phyloP scores from a whole-genome alignment of 2,329 filamentous ascomycete species.

The Epichloe aotearoae region DNA sequence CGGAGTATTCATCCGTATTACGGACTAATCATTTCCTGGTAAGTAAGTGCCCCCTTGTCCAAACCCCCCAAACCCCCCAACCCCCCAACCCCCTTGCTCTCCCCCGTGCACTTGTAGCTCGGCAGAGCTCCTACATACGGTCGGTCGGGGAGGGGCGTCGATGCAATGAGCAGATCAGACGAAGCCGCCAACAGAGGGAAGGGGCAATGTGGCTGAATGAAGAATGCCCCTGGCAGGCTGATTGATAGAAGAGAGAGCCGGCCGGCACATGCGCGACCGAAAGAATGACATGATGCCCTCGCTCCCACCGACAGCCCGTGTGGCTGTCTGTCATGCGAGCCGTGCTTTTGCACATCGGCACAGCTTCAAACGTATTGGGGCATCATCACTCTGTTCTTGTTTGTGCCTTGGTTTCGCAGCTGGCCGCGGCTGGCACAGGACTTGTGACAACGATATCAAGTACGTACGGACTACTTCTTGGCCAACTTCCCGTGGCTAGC shows the following conservation, averaged over 20 bases:
- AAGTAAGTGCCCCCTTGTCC: too few relatives aligned
- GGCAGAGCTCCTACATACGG: neutral
- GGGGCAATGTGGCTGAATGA: too few relatives aligned
- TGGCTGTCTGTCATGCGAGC: neutral
- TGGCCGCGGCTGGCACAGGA: neutral
- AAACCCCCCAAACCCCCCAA: too few relatives aligned
- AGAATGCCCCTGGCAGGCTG: too few relatives aligned
- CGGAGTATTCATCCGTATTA: too few relatives aligned
- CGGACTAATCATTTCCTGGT: too few relatives aligned
- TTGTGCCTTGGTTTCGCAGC: neutral
- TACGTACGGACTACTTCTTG: too few relatives aligned
- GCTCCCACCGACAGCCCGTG: neutral
- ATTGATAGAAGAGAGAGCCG: neutral
- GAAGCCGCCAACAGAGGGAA: too few relatives aligned
- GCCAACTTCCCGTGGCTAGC: neutral
- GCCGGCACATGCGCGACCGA: neutral
- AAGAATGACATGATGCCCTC: neutral
- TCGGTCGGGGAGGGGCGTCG: neutral
- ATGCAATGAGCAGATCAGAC: neutral
- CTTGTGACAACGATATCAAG: neutral
- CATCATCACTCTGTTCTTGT: neutral
- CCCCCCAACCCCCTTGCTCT: neutral
- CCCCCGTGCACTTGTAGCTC: neutral
- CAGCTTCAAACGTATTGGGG: neutral
- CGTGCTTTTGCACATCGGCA: neutral